phyloP scores from a whole-genome alignment of 2,329 filamentous ascomycete genomes.

The Cercospora sesami region DNA sequence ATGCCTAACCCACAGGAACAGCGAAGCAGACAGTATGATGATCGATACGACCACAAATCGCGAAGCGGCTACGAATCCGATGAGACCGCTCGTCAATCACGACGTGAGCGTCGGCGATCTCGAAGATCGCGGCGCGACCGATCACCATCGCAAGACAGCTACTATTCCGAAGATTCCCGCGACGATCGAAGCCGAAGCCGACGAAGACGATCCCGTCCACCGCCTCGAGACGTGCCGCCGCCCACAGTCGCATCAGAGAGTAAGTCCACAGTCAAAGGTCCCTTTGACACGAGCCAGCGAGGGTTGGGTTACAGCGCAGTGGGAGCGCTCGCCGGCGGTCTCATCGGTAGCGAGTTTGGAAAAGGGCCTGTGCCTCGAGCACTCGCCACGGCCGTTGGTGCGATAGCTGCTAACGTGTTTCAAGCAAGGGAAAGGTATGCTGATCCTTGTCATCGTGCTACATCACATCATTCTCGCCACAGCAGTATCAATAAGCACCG shows the following conservation, averaged over 20 bases:
- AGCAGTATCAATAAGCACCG: not conserved
- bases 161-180: slow-evolving; percentile 23
- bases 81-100: slow-evolving; percentile 17
- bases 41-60: slow-evolving; percentile 18
- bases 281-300: slow-evolving; percentile 32
- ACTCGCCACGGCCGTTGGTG: slow-evolving; percentile 34
- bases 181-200: slow-evolving; percentile 23
- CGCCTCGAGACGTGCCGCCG: slow-evolving; percentile 19
- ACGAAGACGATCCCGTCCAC: slow-evolving; percentile 24
- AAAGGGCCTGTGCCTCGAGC: slow-evolving; percentile 31
- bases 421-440: slow-evolving; percentile 35
- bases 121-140: slow-evolving; percentile 15
- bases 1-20: slow-evolving; percentile 23
- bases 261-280: slow-evolving; percentile 33
- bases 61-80: slow-evolving; percentile 24
- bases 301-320: slow-evolving; percentile 33
- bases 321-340: slow-evolving; percentile 35
- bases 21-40: slow-evolving; percentile 17
- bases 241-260: slow-evolving; percentile 23
- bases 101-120: slow-evolving; percentile 12
- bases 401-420: slow-evolving; percentile 34
- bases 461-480: slow-evolving; percentile 3
- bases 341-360: slow-evolving; percentile 34
- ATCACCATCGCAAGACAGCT: slow-evolving; percentile 17
- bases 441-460: slow-evolving; percentile 13